Percentiles rank a stretch among this genome's conserved stretches.
phyloP scores from a whole-genome alignment of 176 grass and related monocot species.

The Typha latifolia region DNA sequence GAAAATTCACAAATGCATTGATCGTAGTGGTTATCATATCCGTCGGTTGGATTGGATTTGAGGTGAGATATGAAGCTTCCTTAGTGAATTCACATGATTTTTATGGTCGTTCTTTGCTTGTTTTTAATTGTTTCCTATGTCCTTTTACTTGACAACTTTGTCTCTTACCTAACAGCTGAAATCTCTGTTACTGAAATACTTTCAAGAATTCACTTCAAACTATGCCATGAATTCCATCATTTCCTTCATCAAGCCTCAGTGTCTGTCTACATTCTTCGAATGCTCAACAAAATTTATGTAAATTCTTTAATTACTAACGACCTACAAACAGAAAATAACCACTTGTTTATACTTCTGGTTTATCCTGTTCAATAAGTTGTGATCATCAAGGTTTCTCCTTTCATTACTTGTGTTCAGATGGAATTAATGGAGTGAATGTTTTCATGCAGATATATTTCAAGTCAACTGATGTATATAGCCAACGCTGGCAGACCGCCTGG shows the following conservation, averaged over 20 bases:
- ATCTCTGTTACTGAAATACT: background rate
- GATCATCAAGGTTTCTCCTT: too few relatives aligned
- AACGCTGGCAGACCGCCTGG: slow-evolving; percentile 67
- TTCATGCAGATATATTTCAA: slow-evolving; percentile 56
- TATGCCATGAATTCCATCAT: too few relatives aligned
- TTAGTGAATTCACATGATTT: background rate
- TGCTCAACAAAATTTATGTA: too few relatives aligned
- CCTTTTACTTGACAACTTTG: background rate
- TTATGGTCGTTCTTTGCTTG: slow-evolving; percentile 2
- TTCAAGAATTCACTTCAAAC: background rate
- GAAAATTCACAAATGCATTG: slow-evolving; percentile 48
- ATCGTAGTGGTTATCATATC: slow-evolving; percentile 43
- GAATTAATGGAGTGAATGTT: background rate
- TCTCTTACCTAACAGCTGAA: too few relatives aligned
- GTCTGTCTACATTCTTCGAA: too few relatives aligned
- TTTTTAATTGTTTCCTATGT: background rate
- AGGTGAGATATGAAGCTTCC: slow-evolving; percentile 29
- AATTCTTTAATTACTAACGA: too few relatives aligned
- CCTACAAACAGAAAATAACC: too few relatives aligned
- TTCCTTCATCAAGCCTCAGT: too few relatives aligned
- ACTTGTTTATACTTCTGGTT: too few relatives aligned
- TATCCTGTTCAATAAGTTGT: too few relatives aligned
- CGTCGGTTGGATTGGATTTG: slow-evolving; percentile 59
- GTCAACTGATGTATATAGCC: slow-evolving; percentile 42
- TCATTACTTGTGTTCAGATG: background rate